These are phyloP conservation scores for Suhomyces ambrosiae DNA, from an alignment of 1,139 yeast species.

Conservation along the genomic window DNA sequence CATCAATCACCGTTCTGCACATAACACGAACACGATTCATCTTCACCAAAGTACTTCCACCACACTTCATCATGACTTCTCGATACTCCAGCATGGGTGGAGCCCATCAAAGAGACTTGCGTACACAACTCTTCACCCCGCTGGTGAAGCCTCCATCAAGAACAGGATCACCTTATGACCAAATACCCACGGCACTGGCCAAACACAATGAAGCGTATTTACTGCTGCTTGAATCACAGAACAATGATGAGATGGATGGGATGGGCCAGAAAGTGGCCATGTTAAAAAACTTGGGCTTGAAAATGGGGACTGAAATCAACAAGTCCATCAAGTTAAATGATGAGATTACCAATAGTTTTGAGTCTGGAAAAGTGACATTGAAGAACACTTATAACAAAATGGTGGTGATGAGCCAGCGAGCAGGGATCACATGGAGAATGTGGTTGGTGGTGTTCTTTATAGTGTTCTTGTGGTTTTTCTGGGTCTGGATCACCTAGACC, in stretches of 20 bases:
- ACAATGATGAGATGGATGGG: slow-evolving; percentile 70
- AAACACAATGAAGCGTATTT: slow-evolving; percentile 59
- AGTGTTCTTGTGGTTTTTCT: slow-evolving; percentile 69
- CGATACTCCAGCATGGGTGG: slow-evolving; percentile 35
- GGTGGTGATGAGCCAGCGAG: slow-evolving; percentile 79
- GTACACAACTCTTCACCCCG: slow-evolving; percentile 49
- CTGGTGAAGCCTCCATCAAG: slow-evolving; percentile 36
- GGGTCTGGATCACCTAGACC: slow-evolving; percentile 75
- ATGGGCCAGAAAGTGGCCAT: slow-evolving; percentile 73
- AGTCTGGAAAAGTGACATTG: slow-evolving; percentile 47
- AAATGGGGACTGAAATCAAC: slow-evolving; percentile 85
- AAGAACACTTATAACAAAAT: slow-evolving; percentile 71
- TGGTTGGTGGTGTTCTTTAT: slow-evolving; percentile 73
- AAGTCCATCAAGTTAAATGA: slow-evolving; percentile 66
- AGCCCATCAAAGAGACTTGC: slow-evolving; percentile 48
- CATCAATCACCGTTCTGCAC: too few relatives aligned
- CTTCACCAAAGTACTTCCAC: background rate
- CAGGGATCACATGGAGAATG: slow-evolving; percentile 77
- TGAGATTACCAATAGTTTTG: slow-evolving; percentile 52
- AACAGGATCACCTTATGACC: slow-evolving; percentile 56
- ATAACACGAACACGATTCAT: too few relatives aligned
- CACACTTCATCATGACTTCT: slow-evolving; percentile 21
- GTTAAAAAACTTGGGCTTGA: slow-evolving; percentile 68
- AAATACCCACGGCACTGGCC: slow-evolving; percentile 33
- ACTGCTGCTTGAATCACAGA: slow-evolving; percentile 79